Evolutionary conservation across 306 rosid species (phyloP).

Genomic region (Lathyrus aphaca): DNA sequence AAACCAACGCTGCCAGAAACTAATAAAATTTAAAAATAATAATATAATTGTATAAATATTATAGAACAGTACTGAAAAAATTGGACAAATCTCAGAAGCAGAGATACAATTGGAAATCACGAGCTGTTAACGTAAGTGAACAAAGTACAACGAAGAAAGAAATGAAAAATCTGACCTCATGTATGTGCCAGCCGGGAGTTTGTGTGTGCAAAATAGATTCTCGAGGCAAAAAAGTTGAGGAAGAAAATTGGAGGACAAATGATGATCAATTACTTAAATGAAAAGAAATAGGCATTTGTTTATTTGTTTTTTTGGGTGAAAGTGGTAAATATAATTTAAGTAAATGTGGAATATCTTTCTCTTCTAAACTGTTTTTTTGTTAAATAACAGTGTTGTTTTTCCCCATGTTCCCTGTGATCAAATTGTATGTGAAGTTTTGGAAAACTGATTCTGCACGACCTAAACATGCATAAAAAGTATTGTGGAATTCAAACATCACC

Average conservation of each 20-base stretch:
- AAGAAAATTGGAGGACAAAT: neutral
- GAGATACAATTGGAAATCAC: no score
- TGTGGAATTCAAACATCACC: neutral
- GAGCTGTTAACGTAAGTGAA: no score
- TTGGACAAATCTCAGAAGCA: no score
- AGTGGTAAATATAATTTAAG: conserved; percentile 23
- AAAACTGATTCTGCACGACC: conserved; percentile 16
- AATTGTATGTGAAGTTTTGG: neutral
- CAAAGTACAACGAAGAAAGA: no score
- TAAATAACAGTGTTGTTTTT: neutral
- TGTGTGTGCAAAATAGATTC: no score
- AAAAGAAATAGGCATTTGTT: conserved; percentile 12
- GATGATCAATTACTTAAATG: conserved; percentile 16
- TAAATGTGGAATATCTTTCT: conserved; percentile 14
- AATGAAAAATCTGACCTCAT: no score
- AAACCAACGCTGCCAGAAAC: no score
- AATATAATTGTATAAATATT: no score
- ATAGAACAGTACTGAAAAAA: no score
- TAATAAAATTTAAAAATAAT: no score
- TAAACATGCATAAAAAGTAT: neutral
- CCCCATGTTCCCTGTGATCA: neutral
- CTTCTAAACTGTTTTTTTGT: conserved; percentile 14
- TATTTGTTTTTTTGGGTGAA: neutral
- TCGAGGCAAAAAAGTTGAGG: no score
- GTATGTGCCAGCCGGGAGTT: no score